phyloP scores from a whole-genome alignment of 257 asterid species.

The Ophiorrhiza pumila region DNA sequence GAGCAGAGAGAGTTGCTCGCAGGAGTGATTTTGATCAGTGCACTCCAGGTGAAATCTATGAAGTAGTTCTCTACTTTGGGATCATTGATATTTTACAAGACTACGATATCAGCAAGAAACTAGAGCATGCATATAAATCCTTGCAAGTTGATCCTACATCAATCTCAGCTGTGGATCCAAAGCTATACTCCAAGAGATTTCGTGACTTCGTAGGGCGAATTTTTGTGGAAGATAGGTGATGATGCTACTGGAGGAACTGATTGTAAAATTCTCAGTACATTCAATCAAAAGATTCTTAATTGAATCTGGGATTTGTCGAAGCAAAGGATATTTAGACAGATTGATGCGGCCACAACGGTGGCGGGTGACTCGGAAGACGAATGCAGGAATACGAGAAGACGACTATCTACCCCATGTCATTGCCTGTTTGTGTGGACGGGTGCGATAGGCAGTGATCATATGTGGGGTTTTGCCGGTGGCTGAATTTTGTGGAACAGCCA shows the following conservation, averaged over 20 bases:
- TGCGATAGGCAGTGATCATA: neutral
- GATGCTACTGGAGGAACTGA: neutral
- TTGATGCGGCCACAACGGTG: too few species aligned
- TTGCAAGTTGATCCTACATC: conserved; percentile 79
- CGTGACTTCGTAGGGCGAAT: conserved; percentile 77
- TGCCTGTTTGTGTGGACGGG: neutral
- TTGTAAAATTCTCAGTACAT: neutral
- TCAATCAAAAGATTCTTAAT: conserved; percentile 27
- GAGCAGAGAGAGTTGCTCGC: conserved; percentile 73
- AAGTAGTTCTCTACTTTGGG: conserved; percentile 86
- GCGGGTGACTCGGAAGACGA: too few species aligned
- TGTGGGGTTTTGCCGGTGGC: conserved; percentile 36
- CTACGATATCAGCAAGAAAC: conserved; percentile 87
- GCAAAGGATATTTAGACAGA: conserved; percentile 8
- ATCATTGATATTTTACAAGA: conserved; percentile 92
- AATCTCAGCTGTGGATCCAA: conserved; percentile 95
- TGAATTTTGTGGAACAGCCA: conserved; percentile 67
- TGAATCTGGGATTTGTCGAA: conserved; percentile 27
- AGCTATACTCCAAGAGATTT: conserved; percentile 79
- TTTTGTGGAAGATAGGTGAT: conserved; percentile 71
- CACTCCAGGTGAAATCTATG: conserved; percentile 59
- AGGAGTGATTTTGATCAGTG: conserved; percentile 77
- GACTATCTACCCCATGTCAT: neutral
- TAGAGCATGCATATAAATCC: conserved; percentile 94
- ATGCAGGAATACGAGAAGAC: too few species aligned